A percentile compares a stretch with the other conserved stretches of the same genome.
These are phyloP conservation scores for Didymella lethalis DNA, from an alignment of 2,329 filamentous ascomycete species.

Conservation along the genomic window DNA sequence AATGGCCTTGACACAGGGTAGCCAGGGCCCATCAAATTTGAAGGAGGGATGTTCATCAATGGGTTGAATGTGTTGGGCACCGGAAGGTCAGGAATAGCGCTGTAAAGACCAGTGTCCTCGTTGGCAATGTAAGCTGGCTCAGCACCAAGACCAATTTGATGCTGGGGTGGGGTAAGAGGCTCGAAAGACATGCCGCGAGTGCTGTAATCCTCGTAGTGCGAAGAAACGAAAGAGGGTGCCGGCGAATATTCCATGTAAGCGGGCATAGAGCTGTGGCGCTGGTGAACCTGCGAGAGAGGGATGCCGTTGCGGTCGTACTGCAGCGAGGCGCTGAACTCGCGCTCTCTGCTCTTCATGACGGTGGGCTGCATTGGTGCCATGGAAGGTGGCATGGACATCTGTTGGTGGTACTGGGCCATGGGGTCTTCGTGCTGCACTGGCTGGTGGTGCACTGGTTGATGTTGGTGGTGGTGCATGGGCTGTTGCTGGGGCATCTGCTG, in stretches of 20 bases:
- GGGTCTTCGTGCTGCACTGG: conserved; percentile 69
- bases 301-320: conserved; percentile 94
- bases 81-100: conserved; percentile 88
- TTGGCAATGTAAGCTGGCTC: conserved; percentile 98
- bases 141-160: conserved; percentile 78
- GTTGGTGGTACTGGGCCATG: conserved; percentile 74
- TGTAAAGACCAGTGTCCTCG: conserved; percentile 95
- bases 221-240: conserved; percentile 97
- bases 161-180: conserved; percentile 94
- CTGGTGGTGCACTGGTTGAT: conserved; percentile 48
- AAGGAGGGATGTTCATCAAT: conserved; percentile 89
- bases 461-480: conserved; percentile 56
- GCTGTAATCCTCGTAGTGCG: conserved; percentile 97
- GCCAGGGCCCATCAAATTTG: conserved; percentile 80
- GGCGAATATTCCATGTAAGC: conserved; percentile 98
- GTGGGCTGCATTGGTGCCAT: conserved; percentile 76
- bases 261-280: conserved; percentile 98
- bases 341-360: conserved; percentile 82
- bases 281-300: conserved; percentile 81
- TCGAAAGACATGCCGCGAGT: conserved; percentile 95
- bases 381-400: conserved; percentile 61
- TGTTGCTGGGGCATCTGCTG: conserved; percentile 37
- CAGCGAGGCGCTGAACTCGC: conserved; percentile 71
- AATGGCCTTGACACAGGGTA: conserved; percentile 73
- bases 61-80: conserved; percentile 80